Evolutionary conservation across 1,284 basidiomycete species (phyloP).

Genomic region (Trametes pubescens): DNA sequence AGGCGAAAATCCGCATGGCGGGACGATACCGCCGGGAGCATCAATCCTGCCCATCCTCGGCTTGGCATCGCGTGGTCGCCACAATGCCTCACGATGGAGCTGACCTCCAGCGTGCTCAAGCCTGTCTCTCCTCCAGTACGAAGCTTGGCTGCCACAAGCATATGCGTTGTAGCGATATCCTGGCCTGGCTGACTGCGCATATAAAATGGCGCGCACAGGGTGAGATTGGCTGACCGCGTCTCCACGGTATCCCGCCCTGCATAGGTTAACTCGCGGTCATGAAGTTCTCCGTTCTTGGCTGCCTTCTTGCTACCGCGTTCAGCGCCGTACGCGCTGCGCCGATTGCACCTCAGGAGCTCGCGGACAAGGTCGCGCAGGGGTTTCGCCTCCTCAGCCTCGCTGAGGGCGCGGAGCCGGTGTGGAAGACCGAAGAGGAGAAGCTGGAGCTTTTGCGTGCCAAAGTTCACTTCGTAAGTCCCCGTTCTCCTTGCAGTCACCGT

Average conservation of each 20-base stretch:
- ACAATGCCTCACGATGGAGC: background rate
- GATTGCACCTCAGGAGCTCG: constrained; percentile 41
- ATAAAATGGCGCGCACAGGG: background rate
- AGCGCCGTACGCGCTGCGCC: constrained; percentile 18
- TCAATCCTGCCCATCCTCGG: background rate
- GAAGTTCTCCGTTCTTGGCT: constrained; percentile 17
- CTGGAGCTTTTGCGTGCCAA: constrained; percentile 24
- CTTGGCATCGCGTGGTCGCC: constrained; percentile 14
- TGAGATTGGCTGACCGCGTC: background rate
- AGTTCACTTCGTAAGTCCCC: constrained; percentile 26
- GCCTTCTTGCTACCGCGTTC: constrained; percentile 12
- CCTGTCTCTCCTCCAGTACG: background rate
- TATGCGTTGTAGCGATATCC: background rate
- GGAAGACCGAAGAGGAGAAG: constrained; percentile 51
- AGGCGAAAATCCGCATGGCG: background rate
- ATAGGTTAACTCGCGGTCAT: constrained; percentile 1
- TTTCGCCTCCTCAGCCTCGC: constrained; percentile 58
- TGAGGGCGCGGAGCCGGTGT: constrained; percentile 53
- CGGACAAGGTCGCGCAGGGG: constrained; percentile 47
- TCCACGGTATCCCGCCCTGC: background rate
- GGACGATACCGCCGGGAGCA: background rate
- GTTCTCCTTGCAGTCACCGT: no score
- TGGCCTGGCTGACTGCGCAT: background rate
- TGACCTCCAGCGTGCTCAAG: background rate
- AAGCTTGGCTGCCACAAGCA: background rate